phyloP scores from a whole-genome alignment of 345 rosid genomes.

The Passiflora organensis region DNA sequence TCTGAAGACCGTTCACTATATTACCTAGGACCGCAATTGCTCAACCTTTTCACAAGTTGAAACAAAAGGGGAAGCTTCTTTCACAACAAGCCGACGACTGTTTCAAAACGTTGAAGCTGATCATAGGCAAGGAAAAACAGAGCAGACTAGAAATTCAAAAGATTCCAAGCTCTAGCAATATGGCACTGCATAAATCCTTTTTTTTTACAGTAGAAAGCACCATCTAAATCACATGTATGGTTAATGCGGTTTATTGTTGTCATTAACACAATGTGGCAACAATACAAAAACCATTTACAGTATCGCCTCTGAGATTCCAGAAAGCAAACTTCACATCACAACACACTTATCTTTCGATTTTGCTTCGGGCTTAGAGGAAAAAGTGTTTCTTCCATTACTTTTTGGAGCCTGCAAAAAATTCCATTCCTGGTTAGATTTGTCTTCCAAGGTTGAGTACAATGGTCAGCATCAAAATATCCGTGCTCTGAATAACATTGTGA shows the following conservation, averaged over 20 bases:
- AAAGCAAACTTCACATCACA: constrained; percentile 46
- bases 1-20: background rate
- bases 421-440: background rate
- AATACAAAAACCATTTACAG: constrained; percentile 37
- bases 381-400: constrained; percentile 42
- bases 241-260: constrained; percentile 17
- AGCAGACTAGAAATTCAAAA: background rate
- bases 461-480: too few species aligned
- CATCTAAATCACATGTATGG: constrained; percentile 10
- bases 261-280: constrained; percentile 12
- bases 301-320: constrained; percentile 6
- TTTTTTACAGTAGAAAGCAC: constrained; percentile 17
- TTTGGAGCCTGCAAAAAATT: constrained; percentile 49
- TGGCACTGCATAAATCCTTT: constrained; percentile 10
- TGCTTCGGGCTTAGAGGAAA: constrained; percentile 45
- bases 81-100: background rate
- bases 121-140: background rate
- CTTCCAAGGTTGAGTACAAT: too few species aligned
- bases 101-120: background rate
- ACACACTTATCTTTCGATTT: constrained; percentile 72
- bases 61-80: background rate
- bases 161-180: constrained; percentile 1
- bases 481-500: too few species aligned
- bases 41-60: background rate
- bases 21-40: background rate